Evolutionary conservation across 1,139 yeast genomes (phyloP).

Genomic region (Suhomyces ambrosiae): DNA sequence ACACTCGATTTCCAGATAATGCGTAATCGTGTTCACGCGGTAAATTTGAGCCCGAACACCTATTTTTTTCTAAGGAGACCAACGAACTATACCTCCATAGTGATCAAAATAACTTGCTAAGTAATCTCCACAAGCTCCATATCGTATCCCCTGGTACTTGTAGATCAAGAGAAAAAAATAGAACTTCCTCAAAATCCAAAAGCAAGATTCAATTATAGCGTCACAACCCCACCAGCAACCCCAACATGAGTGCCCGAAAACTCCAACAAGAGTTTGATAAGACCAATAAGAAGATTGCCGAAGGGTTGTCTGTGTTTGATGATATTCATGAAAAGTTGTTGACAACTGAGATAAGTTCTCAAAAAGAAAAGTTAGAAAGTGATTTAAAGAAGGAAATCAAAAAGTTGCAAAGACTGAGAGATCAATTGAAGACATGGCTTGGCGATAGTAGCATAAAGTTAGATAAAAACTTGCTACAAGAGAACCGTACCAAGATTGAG

Average conservation of each 20-base stretch:
- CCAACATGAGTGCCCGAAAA: conserved; percentile 46
- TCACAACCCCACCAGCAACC: conserved; percentile 5
- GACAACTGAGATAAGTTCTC: conserved; percentile 80
- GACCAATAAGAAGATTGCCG: conserved; percentile 90
- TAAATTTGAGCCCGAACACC: conserved; percentile 2
- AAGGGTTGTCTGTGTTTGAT: conserved; percentile 89
- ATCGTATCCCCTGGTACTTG: background rate
- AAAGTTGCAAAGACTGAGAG: conserved; percentile 90
- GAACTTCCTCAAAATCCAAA: background rate
- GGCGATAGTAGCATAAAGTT: conserved; percentile 92
- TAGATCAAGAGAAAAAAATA: background rate
- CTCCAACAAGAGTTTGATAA: conserved; percentile 85
- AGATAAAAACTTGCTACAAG: conserved; percentile 71
- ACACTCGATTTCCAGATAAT: too few species aligned
- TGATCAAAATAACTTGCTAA: background rate
- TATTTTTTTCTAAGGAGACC: conserved; percentile 8
- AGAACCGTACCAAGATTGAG: conserved; percentile 82
- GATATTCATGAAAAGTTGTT: conserved; percentile 84
- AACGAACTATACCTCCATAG: conserved; percentile 1
- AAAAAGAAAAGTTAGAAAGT: conserved; percentile 90
- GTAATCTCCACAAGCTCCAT: background rate
- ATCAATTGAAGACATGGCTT: conserved; percentile 95
- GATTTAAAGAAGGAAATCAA: conserved; percentile 96
- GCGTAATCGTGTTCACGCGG: conserved; percentile 4
- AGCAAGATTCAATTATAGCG: background rate